Percentiles rank a stretch among this genome's conserved stretches.
Conservation (phyloP, 257 asterid species). For the Henckelia pumila region DNA sequence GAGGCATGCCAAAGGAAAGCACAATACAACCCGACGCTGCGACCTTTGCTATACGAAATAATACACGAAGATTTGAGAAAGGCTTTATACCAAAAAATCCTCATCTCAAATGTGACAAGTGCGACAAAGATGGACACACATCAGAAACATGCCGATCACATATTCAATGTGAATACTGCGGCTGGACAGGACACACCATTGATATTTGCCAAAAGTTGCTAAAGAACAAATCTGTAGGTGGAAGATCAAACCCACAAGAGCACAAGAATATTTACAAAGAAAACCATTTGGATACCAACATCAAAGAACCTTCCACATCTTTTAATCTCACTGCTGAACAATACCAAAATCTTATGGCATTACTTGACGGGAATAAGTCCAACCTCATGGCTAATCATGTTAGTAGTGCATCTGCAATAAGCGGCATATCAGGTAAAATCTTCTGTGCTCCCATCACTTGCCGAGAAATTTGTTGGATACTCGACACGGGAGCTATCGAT, state of each 20-base stretch:
- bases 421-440: not conserved
- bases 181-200: not conserved
- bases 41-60: no score
- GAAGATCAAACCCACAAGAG: no score
- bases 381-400: not conserved
- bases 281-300: not conserved
- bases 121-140: not conserved
- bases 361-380: not conserved
- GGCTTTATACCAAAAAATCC: not conserved
- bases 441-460: not conserved
- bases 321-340: not conserved
- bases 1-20: no score
- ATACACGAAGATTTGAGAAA: not conserved
- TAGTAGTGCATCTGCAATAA: not conserved
- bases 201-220: not conserved
- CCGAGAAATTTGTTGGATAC: not conserved
- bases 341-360: not conserved
- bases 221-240: not conserved
- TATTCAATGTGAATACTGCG: not conserved
- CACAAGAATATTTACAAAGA: no score
- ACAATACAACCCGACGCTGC: no score
- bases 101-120: not conserved
- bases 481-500: not conserved
- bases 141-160: not conserved
- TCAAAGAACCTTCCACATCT: not conserved